Percentiles rank a stretch among this genome's conserved stretches.
Conservation (phyloP, 2,329 filamentous ascomycete genomes). For the Verticillium dahliae region DNA sequence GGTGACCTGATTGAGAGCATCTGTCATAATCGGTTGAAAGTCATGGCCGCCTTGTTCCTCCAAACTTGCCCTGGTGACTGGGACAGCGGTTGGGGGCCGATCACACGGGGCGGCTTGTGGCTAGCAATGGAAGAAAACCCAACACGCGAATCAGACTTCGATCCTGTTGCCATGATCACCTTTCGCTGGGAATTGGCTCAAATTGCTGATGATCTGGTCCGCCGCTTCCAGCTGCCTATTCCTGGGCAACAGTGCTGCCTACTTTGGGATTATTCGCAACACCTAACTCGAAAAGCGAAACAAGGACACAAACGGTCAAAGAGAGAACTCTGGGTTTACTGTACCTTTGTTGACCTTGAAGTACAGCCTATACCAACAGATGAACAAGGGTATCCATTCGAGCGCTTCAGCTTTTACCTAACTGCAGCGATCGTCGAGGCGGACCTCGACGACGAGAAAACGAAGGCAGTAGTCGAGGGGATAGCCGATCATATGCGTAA, state of each 20-base stretch:
- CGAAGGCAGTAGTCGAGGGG: neutral
- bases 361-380: neutral
- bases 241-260: neutral
- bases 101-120: neutral
- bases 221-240: neutral
- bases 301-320: neutral
- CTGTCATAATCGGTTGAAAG: neutral
- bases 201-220: neutral
- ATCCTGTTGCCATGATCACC: neutral
- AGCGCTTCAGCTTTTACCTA: neutral
- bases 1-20: neutral
- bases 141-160: neutral
- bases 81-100: neutral
- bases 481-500: neutral
- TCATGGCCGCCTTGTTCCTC: neutral
- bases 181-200: neutral
- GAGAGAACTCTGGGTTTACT: neutral
- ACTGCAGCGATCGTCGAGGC: neutral
- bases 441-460: neutral
- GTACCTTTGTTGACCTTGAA: neutral
- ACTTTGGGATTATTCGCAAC: neutral
- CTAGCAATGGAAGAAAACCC: neutral
- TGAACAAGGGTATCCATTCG: neutral
- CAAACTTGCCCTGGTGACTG: neutral
- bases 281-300: neutral